Evolutionary conservation across 73 alveolate genomes (phyloP).

Genomic region (Paramecium caudatum): DNA sequence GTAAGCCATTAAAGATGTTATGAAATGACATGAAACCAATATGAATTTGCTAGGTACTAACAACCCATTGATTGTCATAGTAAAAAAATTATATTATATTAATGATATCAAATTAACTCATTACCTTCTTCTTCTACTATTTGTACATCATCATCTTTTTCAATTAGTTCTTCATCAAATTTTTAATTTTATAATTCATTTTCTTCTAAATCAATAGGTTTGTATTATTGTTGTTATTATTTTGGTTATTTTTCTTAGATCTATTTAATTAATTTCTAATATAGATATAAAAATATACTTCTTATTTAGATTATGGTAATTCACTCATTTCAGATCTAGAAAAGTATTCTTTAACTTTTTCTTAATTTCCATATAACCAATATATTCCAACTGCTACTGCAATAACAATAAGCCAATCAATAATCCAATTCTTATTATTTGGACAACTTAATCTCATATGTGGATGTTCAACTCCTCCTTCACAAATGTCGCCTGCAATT

Average conservation of each 20-base stretch:
- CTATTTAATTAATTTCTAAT: slow-evolving; percentile 3
- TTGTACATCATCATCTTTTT: slow-evolving; percentile 60
- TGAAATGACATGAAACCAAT: slow-evolving; percentile 21
- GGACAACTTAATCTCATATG: slow-evolving; percentile 83
- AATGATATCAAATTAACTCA: slow-evolving; percentile 56
- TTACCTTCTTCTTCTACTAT: slow-evolving; percentile 20
- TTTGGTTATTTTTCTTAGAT: slow-evolving; percentile 7
- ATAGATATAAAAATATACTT: neutral
- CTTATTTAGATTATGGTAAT: slow-evolving; percentile 52
- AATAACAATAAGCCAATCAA: neutral
- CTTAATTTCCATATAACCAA: slow-evolving; percentile 55
- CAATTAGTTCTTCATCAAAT: slow-evolving; percentile 64
- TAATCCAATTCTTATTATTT: slow-evolving; percentile 33
- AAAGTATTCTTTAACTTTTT: slow-evolving; percentile 17
- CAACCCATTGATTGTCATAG: slow-evolving; percentile 23
- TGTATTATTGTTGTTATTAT: neutral
- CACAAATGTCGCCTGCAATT: slow-evolving; percentile 93
- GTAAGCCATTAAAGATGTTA: slow-evolving; percentile 30
- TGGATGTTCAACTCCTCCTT: slow-evolving; percentile 88
- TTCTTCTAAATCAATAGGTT: slow-evolving; percentile 58
- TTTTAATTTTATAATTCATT: slow-evolving; percentile 46
- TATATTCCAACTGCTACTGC: neutral
- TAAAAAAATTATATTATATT: neutral
- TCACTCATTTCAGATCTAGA: neutral
- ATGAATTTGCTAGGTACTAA: slow-evolving; percentile 63